Conservation (phyloP, 2,329 filamentous ascomycete genomes). For the Hypoxylon sp. region DNA sequence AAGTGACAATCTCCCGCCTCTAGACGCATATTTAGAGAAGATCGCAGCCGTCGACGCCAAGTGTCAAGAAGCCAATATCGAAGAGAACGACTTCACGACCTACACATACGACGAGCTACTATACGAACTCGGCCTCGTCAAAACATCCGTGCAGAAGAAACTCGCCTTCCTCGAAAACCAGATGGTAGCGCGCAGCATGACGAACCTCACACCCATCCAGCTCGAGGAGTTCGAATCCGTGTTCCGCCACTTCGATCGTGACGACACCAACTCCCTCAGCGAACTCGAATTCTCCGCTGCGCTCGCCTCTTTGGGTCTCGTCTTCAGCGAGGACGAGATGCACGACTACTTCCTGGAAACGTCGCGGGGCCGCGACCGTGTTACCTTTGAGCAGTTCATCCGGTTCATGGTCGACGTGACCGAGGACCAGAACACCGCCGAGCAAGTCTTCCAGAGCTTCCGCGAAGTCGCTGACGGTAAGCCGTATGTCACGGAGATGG, state of each 20-base stretch:
- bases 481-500: constrained; percentile 98
- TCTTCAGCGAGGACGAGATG: constrained; percentile 99
- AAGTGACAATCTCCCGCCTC: constrained; percentile 85
- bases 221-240: constrained; percentile 98
- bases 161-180: constrained; percentile 97
- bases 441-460: constrained; percentile 99
- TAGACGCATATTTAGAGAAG: constrained; percentile 91
- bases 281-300: constrained; percentile 97
- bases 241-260: constrained; percentile 97
- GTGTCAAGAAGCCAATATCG: constrained; percentile 96
- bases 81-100: constrained; percentile 99
- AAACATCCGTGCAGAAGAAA: constrained; percentile 94
- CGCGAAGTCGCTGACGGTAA: constrained; percentile 98
- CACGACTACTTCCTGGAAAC: constrained; percentile 93
- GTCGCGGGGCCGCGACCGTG: constrained; percentile 82
- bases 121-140: constrained; percentile 93
- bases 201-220: constrained; percentile 97
- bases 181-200: constrained; percentile 98
- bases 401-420: constrained; percentile 99
- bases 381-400: constrained; percentile 99
- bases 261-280: constrained; percentile 88
- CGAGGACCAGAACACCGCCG: constrained; percentile 98
- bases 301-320: constrained; percentile 91
- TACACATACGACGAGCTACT: constrained; percentile 97
- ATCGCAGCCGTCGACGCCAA: constrained; percentile 89